Evolutionary conservation across 306 rosid species (phyloP).

Genomic region (Hippophae gyantsensis): DNA sequence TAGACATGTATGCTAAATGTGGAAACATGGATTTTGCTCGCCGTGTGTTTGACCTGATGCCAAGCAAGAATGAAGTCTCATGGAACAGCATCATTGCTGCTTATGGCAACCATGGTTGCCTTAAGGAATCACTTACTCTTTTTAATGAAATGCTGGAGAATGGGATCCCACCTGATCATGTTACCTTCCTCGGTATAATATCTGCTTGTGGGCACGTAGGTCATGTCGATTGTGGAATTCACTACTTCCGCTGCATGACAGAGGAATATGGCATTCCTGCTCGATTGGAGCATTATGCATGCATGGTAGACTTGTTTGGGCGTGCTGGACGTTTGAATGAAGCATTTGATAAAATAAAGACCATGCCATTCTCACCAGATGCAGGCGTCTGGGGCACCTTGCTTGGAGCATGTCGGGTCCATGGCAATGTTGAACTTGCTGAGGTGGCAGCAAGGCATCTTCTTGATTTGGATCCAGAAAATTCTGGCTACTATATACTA

Average conservation of each 20-base stretch:
- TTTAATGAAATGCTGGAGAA: slow-evolving; percentile 51
- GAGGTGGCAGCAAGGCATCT: slow-evolving; percentile 51
- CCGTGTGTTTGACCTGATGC: slow-evolving; percentile 51
- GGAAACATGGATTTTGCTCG: slow-evolving; percentile 53
- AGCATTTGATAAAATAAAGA: slow-evolving; percentile 57
- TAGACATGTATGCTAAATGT: slow-evolving; percentile 82
- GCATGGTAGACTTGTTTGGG: slow-evolving; percentile 70
- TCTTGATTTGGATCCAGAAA: slow-evolving; percentile 55
- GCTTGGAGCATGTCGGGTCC: slow-evolving; percentile 77
- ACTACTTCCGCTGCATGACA: slow-evolving; percentile 53
- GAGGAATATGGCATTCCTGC: slow-evolving; percentile 47
- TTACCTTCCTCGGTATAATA: slow-evolving; percentile 67
- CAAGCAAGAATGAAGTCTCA: slow-evolving; percentile 63
- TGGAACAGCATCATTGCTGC: slow-evolving; percentile 79
- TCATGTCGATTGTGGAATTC: slow-evolving; percentile 46
- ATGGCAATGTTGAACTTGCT: slow-evolving; percentile 68
- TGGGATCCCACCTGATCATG: slow-evolving; percentile 58
- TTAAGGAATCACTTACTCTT: slow-evolving; percentile 42
- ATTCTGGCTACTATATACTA: slow-evolving; percentile 70
- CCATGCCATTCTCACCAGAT: slow-evolving; percentile 69
- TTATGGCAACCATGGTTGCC: slow-evolving; percentile 61
- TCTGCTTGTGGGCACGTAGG: slow-evolving; percentile 86
- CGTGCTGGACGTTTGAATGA: slow-evolving; percentile 58
- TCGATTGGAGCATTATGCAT: slow-evolving; percentile 70
- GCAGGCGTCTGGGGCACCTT: slow-evolving; percentile 87